Base-by-base conservation (phyloP, 2,329 filamentous ascomycete genomes). In the Sclerotinia subarctica region DNA sequence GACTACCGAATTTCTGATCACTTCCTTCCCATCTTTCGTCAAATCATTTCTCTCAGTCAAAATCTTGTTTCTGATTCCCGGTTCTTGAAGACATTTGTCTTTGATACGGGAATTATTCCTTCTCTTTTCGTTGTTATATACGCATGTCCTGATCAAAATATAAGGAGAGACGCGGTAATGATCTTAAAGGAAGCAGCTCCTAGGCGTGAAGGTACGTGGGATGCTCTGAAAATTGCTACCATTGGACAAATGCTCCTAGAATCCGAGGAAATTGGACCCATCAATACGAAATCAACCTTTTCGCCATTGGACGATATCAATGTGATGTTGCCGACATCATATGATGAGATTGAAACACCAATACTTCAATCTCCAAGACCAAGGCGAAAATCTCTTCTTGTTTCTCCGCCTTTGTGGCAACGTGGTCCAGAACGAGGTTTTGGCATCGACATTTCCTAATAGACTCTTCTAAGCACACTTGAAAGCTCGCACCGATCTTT, bases 41-140 rank as follows among this genome's bases (percentile, higher is more conserved):
- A 74, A 64, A 69, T 73, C 26, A 49, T 73, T 7, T 57, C 64
- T 29, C 58, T 73, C 24, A 51, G 54, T 49, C 67, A 67, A 29
- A 51, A 62, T 0, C 59, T 73, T 13, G 54, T 69, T 26, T 47
- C 47, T 21, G 56, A 73, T 51, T 64, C 63, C 5, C 66, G 58
- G 17, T 74, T 74, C 24, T 64, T 57, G 44, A 72, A 69, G 64
- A 66, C 65, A 19, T 74, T 74, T 56, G 70, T 72, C n/a, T 73
- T 71, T 35, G 71, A 73, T 63, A 68, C 70, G 58, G 72, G 72
- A 13, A 69, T 73, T 51, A 66, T 74, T 3, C 71, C 72, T 26
- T 66, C 66, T 52, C 51, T 74, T 21, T 73, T 70, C 35, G 70
- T 73, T 47, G 70, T 69, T 8, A 51, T 72, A n/a, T 67, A 67